Evolutionary conservation across 768 basidiomycete genomes (phyloP).

Genomic region (Saitozyma podzolica): DNA sequence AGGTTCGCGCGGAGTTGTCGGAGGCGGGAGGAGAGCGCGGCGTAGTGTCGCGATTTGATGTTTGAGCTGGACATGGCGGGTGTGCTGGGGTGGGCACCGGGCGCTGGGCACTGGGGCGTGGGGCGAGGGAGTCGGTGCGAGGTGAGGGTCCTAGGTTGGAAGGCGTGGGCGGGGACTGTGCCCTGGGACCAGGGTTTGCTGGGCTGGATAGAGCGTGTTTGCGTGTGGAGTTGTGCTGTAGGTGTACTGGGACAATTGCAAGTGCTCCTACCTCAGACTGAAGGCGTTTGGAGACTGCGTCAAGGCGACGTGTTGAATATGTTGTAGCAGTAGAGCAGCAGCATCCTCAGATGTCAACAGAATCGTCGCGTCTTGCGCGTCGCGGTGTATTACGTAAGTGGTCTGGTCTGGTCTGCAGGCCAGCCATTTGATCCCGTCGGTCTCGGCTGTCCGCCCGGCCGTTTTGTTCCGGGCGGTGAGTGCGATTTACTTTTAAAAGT

Average conservation of each 20-base stretch:
- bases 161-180: too few relatives aligned
- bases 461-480: conserved; percentile 1
- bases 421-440: not conserved
- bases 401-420: not conserved
- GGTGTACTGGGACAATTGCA: too few relatives aligned
- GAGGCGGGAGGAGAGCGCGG: conserved; percentile 69
- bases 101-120: too few relatives aligned
- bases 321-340: too few relatives aligned
- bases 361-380: too few relatives aligned
- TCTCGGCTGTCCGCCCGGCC: not conserved
- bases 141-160: not conserved
- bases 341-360: too few relatives aligned
- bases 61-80: conserved; percentile 24
- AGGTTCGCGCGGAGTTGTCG: conserved; percentile 68
- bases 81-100: not conserved
- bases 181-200: too few relatives aligned
- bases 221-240: too few relatives aligned
- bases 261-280: too few relatives aligned
- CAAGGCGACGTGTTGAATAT: too few relatives aligned
- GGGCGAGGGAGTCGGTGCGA: not conserved
- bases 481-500: not conserved
- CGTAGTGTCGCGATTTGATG: conserved; percentile 73
- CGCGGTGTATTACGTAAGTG: not conserved
- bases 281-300: too few relatives aligned
- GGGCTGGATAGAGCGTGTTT: too few relatives aligned